Evolutionary conservation across 768 basidiomycete genomes (phyloP).

Genomic region (Kwoniella heveanensis): DNA sequence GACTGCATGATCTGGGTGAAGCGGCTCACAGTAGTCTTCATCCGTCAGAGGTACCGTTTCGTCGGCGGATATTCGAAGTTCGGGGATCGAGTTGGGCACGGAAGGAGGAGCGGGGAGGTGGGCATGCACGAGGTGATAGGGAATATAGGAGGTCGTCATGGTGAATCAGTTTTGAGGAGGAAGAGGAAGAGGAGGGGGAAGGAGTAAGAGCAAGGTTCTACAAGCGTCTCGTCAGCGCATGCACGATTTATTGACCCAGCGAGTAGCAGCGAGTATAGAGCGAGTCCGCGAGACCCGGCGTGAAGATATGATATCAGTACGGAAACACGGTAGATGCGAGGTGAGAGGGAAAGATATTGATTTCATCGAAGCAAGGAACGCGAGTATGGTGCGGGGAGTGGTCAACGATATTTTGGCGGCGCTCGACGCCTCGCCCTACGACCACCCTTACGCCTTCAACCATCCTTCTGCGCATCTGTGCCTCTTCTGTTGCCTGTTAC

Average conservation of each 20-base stretch:
- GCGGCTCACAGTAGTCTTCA: slow-evolving; percentile 24
- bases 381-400: no score
- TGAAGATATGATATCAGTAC: no score
- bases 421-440: neutral
- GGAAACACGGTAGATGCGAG: no score
- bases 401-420: neutral
- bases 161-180: neutral
- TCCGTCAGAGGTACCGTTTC: slow-evolving; percentile 27
- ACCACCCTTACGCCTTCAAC: no score
- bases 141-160: slow-evolving; percentile 41
- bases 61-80: slow-evolving; percentile 30
- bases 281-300: no score
- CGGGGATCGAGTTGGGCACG: slow-evolving; percentile 38
- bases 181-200: slow-evolving; percentile 1
- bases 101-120: slow-evolving; percentile 48
- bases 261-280: no score
- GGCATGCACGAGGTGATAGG: slow-evolving; percentile 47
- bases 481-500: neutral
- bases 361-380: no score
- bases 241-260: no score
- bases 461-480: neutral
- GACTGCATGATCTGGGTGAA: slow-evolving; percentile 49
- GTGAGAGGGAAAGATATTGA: no score
- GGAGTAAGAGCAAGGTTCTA: neutral
- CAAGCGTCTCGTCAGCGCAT: no score